Evolutionary conservation across 2,329 filamentous ascomycete species (phyloP), one percentile per base, ranked within the genome.

Genomic region (Myotisia sp.): DNA sequence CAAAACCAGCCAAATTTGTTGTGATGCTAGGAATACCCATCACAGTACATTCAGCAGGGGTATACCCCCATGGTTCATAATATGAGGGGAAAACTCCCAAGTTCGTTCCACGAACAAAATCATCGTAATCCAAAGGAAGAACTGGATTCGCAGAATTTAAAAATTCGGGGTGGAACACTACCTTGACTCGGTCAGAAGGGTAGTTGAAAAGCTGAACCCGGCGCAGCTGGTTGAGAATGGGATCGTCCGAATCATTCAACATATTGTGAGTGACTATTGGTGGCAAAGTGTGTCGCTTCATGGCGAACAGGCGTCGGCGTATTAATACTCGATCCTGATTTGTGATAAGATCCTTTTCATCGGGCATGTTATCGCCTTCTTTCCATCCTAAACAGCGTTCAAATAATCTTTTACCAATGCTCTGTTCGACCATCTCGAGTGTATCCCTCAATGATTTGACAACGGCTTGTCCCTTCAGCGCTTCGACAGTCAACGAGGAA

Each of bases 11-110:
- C 28, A 98, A 65, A 59, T 98, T 98, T 18, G 87, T 95, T 7
- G 90, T 95, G 60, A 98, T 94, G 59, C 84, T 93, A 27, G 90
- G 90, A 26, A 98, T 86, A 48, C 90, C 90, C 90, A 95, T 95
- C 42, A 95, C 90, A 0, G 90, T 95, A 60, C 90, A 98, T 59
- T 95, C 90, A 34, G 90, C 87, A 0, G 87, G 90, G 2, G 90
- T 98, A 61, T 98, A 98, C 29, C 90, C 90, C 90, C 90, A 98
- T 6, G 90, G 90, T 63, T 98, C 90, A 58, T 98, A 98, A 71
- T 95, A 95, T 2, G 90, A 95, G 16, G 87, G 71, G 62, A 98
- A 98, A 37, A 98, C 76, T 49, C 90, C 90, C 52, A 98, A 64
- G 59, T 98, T 87, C 26, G 87, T 95, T 44, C 90, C 90, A 36